A percentile compares a stretch with the other conserved stretches of the same genome.
These are phyloP conservation scores for Hirsutella thompsonii DNA, from an alignment of 2,329 filamentous ascomycete genomes.

Conservation along the genomic window DNA sequence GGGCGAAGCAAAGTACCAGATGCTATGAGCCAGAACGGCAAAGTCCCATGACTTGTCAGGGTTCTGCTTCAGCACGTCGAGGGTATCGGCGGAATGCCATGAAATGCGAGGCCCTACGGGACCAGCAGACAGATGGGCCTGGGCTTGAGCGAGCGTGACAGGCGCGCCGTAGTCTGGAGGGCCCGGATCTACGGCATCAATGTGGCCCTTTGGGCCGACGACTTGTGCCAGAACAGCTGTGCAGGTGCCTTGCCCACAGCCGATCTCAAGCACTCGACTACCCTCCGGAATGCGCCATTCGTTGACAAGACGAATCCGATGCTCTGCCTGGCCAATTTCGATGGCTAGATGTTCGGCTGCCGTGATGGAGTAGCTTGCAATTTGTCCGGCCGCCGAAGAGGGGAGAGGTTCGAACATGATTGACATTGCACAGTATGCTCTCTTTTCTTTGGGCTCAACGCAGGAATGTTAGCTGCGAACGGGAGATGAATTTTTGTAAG, in stretches of 20 bases:
- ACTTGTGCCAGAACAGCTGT: slow-evolving; percentile 38
- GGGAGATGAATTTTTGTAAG: too few species aligned
- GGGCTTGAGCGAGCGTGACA: slow-evolving; percentile 34
- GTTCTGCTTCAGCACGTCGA: slow-evolving; percentile 19
- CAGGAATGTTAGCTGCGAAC: too few species aligned
- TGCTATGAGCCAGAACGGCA: slow-evolving; percentile 34
- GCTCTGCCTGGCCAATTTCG: slow-evolving; percentile 15
- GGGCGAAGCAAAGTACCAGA: slow-evolving; percentile 39
- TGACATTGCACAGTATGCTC: too few species aligned
- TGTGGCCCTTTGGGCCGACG: slow-evolving; percentile 27
- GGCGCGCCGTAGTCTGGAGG: slow-evolving; percentile 34
- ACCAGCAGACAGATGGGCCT: slow-evolving; percentile 26
- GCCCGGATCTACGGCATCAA: slow-evolving; percentile 41
- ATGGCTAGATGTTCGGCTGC: slow-evolving; percentile 4
- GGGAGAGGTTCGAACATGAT: too few species aligned
- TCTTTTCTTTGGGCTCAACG: too few species aligned
- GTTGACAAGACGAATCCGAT: slow-evolving; percentile 22
- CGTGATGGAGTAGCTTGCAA: background rate
- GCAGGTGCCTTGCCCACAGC: slow-evolving; percentile 46
- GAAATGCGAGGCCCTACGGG: slow-evolving; percentile 26
- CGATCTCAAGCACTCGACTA: slow-evolving; percentile 38
- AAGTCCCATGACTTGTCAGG: slow-evolving; percentile 23
- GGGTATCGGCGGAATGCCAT: slow-evolving; percentile 26
- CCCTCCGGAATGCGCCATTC: slow-evolving; percentile 23
- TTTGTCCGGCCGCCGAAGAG: too few species aligned